phyloP scores from a whole-genome alignment of 257 asterid species.

The Przewalskia tangutica region DNA sequence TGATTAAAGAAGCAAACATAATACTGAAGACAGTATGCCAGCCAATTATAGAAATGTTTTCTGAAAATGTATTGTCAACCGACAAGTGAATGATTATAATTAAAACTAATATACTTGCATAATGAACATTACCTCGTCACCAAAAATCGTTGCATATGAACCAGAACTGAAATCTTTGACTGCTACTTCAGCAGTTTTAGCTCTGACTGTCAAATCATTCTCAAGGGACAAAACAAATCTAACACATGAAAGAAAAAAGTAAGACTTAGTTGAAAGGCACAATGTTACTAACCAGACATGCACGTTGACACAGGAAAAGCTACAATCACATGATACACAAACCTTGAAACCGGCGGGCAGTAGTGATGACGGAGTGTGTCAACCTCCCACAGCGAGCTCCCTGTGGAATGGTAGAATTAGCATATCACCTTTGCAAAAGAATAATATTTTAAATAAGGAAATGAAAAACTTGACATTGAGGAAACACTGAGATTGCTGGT shows the following conservation, averaged over 20 bases:
- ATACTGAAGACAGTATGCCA: neutral
- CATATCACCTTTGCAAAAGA: neutral
- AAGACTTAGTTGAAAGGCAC: neutral
- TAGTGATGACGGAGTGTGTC: conserved; percentile 81
- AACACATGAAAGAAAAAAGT: neutral
- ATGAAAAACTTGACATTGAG: neutral
- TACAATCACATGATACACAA: neutral
- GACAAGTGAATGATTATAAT: neutral
- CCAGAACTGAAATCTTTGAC: conserved; percentile 79
- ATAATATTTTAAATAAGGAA: neutral
- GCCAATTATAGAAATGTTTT: neutral
- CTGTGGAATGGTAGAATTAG: conserved; percentile 31
- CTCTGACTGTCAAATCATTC: conserved; percentile 68
- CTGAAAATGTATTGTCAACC: neutral
- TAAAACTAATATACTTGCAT: neutral
- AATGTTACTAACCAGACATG: neutral
- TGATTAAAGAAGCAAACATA: neutral
- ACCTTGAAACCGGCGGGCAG: conserved; percentile 89
- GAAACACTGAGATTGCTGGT: neutral
- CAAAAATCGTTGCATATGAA: conserved; percentile 68
- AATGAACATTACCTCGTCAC: conserved; percentile 54
- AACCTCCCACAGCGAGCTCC: conserved; percentile 94
- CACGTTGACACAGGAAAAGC: neutral
- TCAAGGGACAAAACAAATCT: conserved; percentile 74
- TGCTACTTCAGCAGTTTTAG: conserved; percentile 65